These are phyloP conservation scores for Colletotrichum trifolii DNA, from an alignment of 2,329 filamentous ascomycete species.

Conservation along the genomic window DNA sequence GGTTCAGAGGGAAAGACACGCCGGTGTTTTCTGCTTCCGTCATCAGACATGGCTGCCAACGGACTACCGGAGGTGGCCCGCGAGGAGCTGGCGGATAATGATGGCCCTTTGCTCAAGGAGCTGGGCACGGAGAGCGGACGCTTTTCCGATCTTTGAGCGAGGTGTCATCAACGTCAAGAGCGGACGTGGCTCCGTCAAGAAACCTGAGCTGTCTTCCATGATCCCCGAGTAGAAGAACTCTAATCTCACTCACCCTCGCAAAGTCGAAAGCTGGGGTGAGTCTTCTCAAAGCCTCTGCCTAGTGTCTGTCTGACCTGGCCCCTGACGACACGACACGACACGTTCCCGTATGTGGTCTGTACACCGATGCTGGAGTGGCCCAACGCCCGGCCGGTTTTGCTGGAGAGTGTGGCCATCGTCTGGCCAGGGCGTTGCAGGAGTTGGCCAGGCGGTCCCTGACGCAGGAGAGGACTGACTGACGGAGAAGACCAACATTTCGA, in stretches of 20 bases:
- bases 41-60: too few species aligned
- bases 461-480: background rate
- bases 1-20: background rate
- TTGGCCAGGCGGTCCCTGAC: background rate
- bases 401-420: conserved; percentile 5
- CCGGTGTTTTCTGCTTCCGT: background rate
- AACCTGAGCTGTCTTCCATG: too few species aligned
- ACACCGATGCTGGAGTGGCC: background rate
- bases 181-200: too few species aligned
- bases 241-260: too few species aligned
- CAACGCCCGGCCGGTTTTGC: conserved; percentile 9
- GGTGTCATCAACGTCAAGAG: too few species aligned
- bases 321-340: background rate
- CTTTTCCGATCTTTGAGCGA: too few species aligned
- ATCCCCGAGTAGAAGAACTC: too few species aligned
- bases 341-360: conserved; percentile 4
- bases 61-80: too few species aligned
- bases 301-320: background rate
- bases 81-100: too few species aligned
- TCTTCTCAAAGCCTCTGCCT: conserved; percentile 18
- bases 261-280: conserved; percentile 5
- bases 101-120: too few species aligned
- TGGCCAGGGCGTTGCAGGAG: background rate
- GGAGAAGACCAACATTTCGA: background rate
- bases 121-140: too few species aligned